Evolutionary conservation across 139 green algal genomes (phyloP).

Genomic region (Tetraselmis chui): DNA sequence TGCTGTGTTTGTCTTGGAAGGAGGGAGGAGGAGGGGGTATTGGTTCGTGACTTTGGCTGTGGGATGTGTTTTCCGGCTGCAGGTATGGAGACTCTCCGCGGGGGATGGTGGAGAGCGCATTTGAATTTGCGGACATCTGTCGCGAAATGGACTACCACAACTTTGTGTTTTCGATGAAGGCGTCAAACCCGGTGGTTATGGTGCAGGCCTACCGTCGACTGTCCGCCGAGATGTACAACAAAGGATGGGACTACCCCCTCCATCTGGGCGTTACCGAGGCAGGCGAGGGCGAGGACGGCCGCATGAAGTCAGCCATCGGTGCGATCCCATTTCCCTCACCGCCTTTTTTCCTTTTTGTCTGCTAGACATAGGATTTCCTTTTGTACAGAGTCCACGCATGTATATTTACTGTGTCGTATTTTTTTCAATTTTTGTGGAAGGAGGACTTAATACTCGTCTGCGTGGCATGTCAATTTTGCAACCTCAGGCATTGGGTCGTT

Average conservation of each 20-base stretch:
- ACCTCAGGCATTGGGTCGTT: conserved; percentile 79
- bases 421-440: too few species aligned
- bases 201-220: conserved; percentile 92
- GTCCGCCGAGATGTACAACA: conserved; percentile 84
- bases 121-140: conserved; percentile 96
- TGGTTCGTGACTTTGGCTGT: too few species aligned
- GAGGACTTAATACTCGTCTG: too few species aligned
- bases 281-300: conserved; percentile 94
- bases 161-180: conserved; percentile 99
- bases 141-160: conserved; percentile 98
- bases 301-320: conserved; percentile 96
- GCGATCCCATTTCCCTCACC: not conserved
- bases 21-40: too few species aligned
- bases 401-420: too few species aligned
- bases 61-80: too few species aligned
- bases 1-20: too few species aligned
- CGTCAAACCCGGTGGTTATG: conserved; percentile 96
- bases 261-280: conserved; percentile 94
- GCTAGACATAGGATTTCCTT: too few species aligned
- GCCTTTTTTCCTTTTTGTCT: too few species aligned
- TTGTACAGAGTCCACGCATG: too few species aligned
- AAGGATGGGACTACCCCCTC: conserved; percentile 95
- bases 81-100: conserved; percentile 27
- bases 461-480: too few species aligned
- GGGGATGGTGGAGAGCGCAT: conserved; percentile 89